Base-by-base conservation (phyloP, 345 rosid species). In the Bruguiera parviflora region DNA sequence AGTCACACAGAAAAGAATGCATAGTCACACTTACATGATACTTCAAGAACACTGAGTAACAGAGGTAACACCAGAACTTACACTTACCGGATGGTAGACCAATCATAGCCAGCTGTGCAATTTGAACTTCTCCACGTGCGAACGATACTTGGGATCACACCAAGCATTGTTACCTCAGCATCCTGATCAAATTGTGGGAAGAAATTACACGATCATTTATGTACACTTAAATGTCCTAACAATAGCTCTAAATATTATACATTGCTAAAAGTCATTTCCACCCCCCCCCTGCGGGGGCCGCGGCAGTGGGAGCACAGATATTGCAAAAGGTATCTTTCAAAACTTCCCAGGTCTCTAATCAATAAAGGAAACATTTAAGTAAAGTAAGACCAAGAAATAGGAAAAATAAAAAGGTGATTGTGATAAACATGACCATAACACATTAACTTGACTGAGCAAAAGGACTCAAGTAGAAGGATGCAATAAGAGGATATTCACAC, bases 121-220 rank as follows among this genome's bases (percentile, higher is more conserved):
- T 90, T 86, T 5, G 84, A 73, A 81, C 80, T 88, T 87, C 88
- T 85, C 99, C 99, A 95, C 39, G 90, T 20, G 52, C 97, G 88
- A 51, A 95, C 97, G 24, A 95, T 84, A 83, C 99, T 95, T 58
- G 99, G 97, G 77, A 95, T 90, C 71, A 95, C 97, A 57, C 99
- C 99, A 57, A 95, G 96, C 90, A 92, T 81, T 66, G 97, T 87
- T 68, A 95, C 96, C 71, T 80, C 83, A 53, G 96, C 96, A 86
- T 95, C 99, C 97, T 95, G 74, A 73, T 72, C 74, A 71, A 80
- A 66, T 51, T 67, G 22, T 37, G 65, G 35, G 8, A 71, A 61
- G 35, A 70, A 53, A 51, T 68, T 29, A 32, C 69, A 33, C 51
- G 43, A 66, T 63, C 59, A 56, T 56, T 56, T 3, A 19, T 24